Percentiles rank a stretch among this genome's conserved stretches.
Evolutionary conservation across 176 grass and related monocot genomes (phyloP).

Genomic region (Tuctoria greenei): DNA sequence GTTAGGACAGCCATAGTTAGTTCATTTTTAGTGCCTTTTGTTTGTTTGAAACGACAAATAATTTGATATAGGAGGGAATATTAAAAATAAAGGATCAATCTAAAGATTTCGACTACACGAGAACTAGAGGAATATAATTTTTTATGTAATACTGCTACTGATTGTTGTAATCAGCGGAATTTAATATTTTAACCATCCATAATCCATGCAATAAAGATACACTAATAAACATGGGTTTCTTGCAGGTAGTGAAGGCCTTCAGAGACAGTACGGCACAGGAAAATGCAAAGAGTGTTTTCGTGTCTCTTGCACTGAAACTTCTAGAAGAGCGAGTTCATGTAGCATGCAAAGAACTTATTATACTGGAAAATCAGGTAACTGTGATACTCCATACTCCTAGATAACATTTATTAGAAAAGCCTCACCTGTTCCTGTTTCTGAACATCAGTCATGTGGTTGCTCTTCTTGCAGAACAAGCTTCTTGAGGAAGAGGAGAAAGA

Average conservation of each 20-base stretch:
- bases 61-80: too few relatives aligned
- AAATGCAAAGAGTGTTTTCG: slow-evolving; percentile 78
- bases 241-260: slow-evolving; percentile 90
- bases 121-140: background rate
- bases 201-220: background rate
- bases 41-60: too few relatives aligned
- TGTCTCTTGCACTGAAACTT: slow-evolving; percentile 68
- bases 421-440: slow-evolving; percentile 3
- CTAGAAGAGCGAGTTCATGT: slow-evolving; percentile 77
- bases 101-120: slow-evolving; percentile 21
- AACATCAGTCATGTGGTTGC: slow-evolving; percentile 14
- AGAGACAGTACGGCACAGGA: slow-evolving; percentile 68
- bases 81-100: slow-evolving; percentile 1
- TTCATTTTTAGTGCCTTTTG: too few relatives aligned
- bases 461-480: slow-evolving; percentile 71
- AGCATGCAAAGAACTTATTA: slow-evolving; percentile 94
- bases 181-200: slow-evolving; percentile 8
- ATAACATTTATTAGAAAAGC: background rate
- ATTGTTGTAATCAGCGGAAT: background rate
- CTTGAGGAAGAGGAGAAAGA: slow-evolving; percentile 98
- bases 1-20: too few relatives aligned
- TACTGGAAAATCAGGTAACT: slow-evolving; percentile 89
- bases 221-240: slow-evolving; percentile 38
- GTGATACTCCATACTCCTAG: slow-evolving; percentile 31
- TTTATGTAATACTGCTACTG: slow-evolving; percentile 1